phyloP scores from a whole-genome alignment of 257 asterid species.

The Misopates orontium region DNA sequence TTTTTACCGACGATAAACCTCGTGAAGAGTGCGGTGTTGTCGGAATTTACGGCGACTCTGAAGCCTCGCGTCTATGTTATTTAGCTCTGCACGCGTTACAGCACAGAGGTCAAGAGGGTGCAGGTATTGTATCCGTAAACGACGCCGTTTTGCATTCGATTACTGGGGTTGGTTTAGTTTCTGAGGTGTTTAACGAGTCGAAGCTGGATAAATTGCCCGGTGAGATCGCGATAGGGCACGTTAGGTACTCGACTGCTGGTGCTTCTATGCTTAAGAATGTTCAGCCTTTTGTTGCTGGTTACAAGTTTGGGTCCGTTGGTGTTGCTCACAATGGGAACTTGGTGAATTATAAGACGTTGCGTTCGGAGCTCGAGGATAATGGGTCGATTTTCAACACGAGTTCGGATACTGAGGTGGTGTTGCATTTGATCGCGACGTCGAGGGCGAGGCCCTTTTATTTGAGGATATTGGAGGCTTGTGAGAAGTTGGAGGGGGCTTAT shows the following conservation, averaged over 20 bases:
- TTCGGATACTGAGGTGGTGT: conserved; percentile 86
- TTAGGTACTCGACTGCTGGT: conserved; percentile 91
- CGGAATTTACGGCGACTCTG: conserved; percentile 87
- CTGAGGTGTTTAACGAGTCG: conserved; percentile 80
- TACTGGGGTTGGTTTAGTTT: conserved; percentile 84
- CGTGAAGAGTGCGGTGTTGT: conserved; percentile 95
- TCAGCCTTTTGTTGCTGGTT: conserved; percentile 94
- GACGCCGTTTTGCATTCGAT: conserved; percentile 67
- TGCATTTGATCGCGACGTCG: conserved; percentile 81
- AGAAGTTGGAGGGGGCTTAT: conserved; percentile 80
- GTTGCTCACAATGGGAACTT: conserved; percentile 97
- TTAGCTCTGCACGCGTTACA: conserved; percentile 88
- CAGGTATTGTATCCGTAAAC: conserved; percentile 79
- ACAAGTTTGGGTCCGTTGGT: conserved; percentile 81
- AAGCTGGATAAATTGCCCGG: conserved; percentile 73
- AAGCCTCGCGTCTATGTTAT: conserved; percentile 83
- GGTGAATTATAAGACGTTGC: conserved; percentile 72
- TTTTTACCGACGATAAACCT: conserved; percentile 67
- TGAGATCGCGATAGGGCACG: conserved; percentile 83
- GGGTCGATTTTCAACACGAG: conserved; percentile 89
- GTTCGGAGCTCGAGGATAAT: conserved; percentile 75
- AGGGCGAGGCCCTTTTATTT: conserved; percentile 74
- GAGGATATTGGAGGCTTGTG: conserved; percentile 89
- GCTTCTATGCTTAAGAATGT: conserved; percentile 92
- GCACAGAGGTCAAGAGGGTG: conserved; percentile 98